These are phyloP conservation scores for Ensete glaucum DNA, from an alignment of 176 grass and related monocot genomes.

Conservation along the genomic window DNA sequence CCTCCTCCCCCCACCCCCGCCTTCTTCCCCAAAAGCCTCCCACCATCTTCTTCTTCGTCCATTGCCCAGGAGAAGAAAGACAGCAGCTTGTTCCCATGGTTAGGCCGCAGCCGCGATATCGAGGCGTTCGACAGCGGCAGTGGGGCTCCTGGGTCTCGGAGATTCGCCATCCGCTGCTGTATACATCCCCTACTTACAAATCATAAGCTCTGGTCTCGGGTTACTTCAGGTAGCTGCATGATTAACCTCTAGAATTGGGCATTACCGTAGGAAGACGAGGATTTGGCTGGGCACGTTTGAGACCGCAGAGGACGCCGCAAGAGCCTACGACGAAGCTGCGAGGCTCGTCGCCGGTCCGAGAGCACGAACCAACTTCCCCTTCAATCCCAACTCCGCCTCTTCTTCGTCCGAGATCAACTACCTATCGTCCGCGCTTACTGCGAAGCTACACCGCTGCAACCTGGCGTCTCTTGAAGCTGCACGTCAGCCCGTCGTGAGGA, in stretches of 20 bases:
- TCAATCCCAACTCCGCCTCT: background rate
- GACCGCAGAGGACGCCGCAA: conserved; percentile 17
- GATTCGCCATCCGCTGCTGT: conserved; percentile 12
- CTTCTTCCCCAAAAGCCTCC: background rate
- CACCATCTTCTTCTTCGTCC: background rate
- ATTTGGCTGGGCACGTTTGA: conserved; percentile 21
- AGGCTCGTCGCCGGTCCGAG: conserved; percentile 6
- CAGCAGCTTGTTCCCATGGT: background rate
- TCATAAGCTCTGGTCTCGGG: background rate
- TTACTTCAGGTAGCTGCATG: background rate
- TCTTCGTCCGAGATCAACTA: background rate
- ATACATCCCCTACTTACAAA: background rate
- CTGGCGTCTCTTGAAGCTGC: background rate
- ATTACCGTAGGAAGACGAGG: conserved; percentile 11
- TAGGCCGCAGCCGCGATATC: background rate
- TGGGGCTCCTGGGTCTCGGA: conserved; percentile 20
- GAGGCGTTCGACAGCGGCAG: conserved; percentile 6
- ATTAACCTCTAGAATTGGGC: background rate
- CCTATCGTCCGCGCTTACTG: background rate
- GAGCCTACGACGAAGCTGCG: conserved; percentile 15
- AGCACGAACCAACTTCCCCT: conserved; percentile 10
- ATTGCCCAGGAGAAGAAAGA: background rate
- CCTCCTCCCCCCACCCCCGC: background rate
- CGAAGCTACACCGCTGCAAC: conserved; percentile 7
- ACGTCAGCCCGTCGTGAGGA: background rate